Conservation (phyloP, 805 yeast genomes). For the Saccharomycopsis schoenii region DNA sequence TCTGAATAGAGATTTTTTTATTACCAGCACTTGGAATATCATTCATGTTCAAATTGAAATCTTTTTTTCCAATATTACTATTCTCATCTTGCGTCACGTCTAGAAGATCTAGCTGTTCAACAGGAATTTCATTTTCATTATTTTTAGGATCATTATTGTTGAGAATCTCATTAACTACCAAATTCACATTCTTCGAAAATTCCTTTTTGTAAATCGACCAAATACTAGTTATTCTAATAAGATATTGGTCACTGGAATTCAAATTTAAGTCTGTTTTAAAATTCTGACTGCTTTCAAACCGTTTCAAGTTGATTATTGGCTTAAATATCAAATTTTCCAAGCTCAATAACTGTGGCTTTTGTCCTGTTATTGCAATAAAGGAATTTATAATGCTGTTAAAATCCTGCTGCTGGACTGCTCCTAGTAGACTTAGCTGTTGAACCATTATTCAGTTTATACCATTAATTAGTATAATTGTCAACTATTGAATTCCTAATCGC, state of each 20-base stretch:
- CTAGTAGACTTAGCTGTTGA: conserved; percentile 15
- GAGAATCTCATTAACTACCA: conserved; percentile 15
- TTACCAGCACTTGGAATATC: conserved; percentile 75
- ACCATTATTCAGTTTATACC: too few relatives aligned
- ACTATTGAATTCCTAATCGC: too few relatives aligned
- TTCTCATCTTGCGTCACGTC: background rate
- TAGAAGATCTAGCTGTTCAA: background rate
- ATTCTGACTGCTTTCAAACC: conserved; percentile 6
- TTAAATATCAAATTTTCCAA: conserved; percentile 7
- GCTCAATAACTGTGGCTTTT: conserved; percentile 11
- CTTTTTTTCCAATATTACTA: conserved; percentile 5
- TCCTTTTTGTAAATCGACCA: conserved; percentile 9
- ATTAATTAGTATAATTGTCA: too few relatives aligned
- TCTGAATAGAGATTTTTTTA: conserved; percentile 53
- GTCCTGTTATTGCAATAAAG: conserved; percentile 16
- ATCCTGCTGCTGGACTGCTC: conserved; percentile 3
- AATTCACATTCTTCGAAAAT: conserved; percentile 9
- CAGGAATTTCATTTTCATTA: background rate
- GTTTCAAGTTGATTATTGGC: conserved; percentile 13
- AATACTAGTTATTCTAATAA: background rate
- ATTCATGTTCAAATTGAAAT: conserved; percentile 54
- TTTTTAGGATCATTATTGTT: conserved; percentile 2
- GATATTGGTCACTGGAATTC: conserved; percentile 12
- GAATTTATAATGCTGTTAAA: conserved; percentile 14
- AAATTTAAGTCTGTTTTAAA: conserved; percentile 11